Evolutionary conservation across 176 grass and related monocot species (phyloP).

Genomic region (Eragrostis curvula): DNA sequence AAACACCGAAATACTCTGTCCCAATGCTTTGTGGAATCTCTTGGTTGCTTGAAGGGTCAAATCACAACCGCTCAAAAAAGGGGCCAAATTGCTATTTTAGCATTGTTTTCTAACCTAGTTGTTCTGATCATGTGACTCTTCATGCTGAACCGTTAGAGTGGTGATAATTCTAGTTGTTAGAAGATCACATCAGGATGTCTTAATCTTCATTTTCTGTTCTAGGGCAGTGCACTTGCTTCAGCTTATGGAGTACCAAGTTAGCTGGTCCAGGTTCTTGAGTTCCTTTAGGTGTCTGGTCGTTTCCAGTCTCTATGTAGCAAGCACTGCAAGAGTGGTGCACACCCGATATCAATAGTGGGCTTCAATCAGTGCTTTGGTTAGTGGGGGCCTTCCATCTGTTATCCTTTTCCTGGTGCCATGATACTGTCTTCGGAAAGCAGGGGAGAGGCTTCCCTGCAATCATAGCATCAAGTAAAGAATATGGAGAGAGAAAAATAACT

Average conservation of each 20-base stretch:
- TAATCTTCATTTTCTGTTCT: constrained; percentile 24
- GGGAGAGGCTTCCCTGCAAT: constrained; percentile 44
- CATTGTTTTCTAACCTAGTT: neutral
- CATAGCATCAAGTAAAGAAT: constrained; percentile 40
- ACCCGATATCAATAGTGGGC: constrained; percentile 29
- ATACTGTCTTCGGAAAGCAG: constrained; percentile 50
- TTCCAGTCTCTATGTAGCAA: constrained; percentile 20
- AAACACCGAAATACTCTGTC: neutral
- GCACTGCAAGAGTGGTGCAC: constrained; percentile 24
- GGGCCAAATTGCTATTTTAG: neutral
- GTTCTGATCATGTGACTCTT: constrained; percentile 8
- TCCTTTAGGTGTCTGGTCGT: constrained; percentile 41
- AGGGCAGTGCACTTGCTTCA: constrained; percentile 16
- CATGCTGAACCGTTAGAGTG: constrained; percentile 8
- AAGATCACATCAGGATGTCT: constrained; percentile 42
- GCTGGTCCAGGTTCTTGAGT: constrained; percentile 30
- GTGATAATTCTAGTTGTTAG: constrained; percentile 33
- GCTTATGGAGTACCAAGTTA: neutral
- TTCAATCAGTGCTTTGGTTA: constrained; percentile 45
- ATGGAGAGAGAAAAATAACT: neutral
- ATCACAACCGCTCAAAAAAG: too few relatives aligned
- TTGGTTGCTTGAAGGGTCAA: neutral
- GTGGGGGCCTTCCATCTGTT: constrained; percentile 42
- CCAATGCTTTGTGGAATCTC: neutral
- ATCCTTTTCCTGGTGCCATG: constrained; percentile 48